These are phyloP conservation scores for Hyaloscypha variabilis DNA, from an alignment of 495 filamentous ascomycete genomes.

Conservation along the genomic window DNA sequence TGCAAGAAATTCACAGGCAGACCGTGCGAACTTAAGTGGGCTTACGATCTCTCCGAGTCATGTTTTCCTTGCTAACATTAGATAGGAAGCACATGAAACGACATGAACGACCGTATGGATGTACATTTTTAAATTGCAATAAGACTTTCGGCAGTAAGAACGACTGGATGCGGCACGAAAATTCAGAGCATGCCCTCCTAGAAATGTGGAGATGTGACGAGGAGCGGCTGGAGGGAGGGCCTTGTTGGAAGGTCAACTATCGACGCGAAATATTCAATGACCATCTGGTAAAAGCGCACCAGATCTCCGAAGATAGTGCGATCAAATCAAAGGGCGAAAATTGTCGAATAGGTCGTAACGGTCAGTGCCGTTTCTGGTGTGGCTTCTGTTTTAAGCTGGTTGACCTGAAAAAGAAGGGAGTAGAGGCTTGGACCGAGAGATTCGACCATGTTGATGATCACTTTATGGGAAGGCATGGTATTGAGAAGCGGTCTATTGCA, in stretches of 20 bases:
- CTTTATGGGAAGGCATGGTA: slow-evolving; percentile 47
- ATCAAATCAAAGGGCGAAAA: not conserved
- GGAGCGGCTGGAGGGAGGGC: slow-evolving; percentile 22
- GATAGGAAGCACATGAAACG: too few species aligned
- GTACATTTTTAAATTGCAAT: slow-evolving; percentile 46
- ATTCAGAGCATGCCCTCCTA: slow-evolving; percentile 73
- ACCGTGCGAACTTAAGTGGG: slow-evolving; percentile 74
- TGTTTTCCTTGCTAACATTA: slow-evolving; percentile 17
- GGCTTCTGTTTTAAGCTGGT: slow-evolving; percentile 74
- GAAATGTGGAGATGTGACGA: slow-evolving; percentile 73
- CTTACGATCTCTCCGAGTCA: not conserved
- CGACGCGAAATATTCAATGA: not conserved
- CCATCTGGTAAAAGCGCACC: slow-evolving; percentile 1
- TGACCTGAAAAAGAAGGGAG: slow-evolving; percentile 53
- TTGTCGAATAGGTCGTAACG: slow-evolving; percentile 60
- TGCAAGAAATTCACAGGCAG: slow-evolving; percentile 61
- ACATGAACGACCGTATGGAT: not conserved
- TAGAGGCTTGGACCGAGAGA: slow-evolving; percentile 71
- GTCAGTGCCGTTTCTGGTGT: slow-evolving; percentile 81
- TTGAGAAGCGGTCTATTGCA: slow-evolving; percentile 20
- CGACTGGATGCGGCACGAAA: slow-evolving; percentile 95
- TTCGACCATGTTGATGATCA: slow-evolving; percentile 89
- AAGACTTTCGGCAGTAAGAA: slow-evolving; percentile 87
- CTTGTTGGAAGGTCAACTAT: slow-evolving; percentile 6
- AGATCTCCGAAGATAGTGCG: not conserved